These are phyloP conservation scores for Populus hybrid DNA, from an alignment of 441 rosid genomes.

Conservation along the genomic window DNA sequence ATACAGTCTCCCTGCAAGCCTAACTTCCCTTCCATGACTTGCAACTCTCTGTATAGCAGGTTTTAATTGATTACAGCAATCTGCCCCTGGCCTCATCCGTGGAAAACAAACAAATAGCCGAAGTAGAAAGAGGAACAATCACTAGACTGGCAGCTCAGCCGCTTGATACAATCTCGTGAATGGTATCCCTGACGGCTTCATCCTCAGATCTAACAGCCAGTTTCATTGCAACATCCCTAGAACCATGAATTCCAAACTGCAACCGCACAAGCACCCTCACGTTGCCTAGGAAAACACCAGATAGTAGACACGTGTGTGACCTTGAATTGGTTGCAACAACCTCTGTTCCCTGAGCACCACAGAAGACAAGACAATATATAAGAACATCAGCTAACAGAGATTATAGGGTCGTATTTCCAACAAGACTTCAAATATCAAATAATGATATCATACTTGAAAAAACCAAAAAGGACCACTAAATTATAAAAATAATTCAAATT, in stretches of 20 bases:
- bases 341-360: conserved; percentile 72
- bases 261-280: conserved; percentile 73
- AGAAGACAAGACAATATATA: not conserved
- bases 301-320: conserved; percentile 83
- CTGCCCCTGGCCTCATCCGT: conserved; percentile 12
- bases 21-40: not conserved
- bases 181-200: conserved; percentile 63
- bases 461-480: not conserved
- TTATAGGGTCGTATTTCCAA: not conserved
- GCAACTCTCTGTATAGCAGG: conserved; percentile 19
- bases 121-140: not conserved
- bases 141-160: conserved; percentile 41
- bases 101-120: conserved; percentile 2
- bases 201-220: conserved; percentile 84
- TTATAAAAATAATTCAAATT: not conserved
- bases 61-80: conserved; percentile 20
- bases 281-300: conserved; percentile 88
- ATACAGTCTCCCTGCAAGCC: conserved; percentile 4
- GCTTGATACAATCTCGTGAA: conserved; percentile 86
- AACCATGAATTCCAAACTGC: conserved; percentile 79
- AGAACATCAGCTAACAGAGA: not conserved
- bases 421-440: not conserved
- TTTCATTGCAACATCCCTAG: conserved; percentile 91
- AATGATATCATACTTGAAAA: not conserved
- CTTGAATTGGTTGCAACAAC: conserved; percentile 80